These are phyloP conservation scores for Fistulinella staudtii DNA, from an alignment of 1,284 basidiomycete genomes.

Conservation along the genomic window DNA sequence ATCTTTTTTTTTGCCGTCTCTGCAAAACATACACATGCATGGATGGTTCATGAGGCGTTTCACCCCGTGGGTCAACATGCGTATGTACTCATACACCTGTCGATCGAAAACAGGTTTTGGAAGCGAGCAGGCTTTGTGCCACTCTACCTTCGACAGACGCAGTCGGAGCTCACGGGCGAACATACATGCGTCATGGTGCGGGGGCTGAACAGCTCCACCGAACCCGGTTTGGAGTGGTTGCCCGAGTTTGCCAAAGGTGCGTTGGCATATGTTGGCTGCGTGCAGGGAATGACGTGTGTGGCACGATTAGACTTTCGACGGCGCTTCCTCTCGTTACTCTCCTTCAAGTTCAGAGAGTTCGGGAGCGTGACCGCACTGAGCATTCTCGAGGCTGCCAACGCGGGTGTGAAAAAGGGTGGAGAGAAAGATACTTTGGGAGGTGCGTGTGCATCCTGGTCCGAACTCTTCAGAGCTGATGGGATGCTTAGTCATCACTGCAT, in stretches of 20 bases:
- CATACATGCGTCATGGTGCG: conserved; percentile 93
- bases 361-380: conserved; percentile 83
- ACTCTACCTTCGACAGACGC: conserved; percentile 90
- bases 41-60: too few relatives aligned
- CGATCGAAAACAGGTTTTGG: conserved; percentile 98
- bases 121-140: conserved; percentile 91
- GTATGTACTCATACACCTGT: too few relatives aligned
- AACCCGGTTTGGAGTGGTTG: conserved; percentile 74
- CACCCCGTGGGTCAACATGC: background rate
- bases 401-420: conserved; percentile 51
- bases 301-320: conserved; percentile 77
- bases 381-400: conserved; percentile 81
- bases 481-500: conserved; percentile 46
- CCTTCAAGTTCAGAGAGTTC: conserved; percentile 95
- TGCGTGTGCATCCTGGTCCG: conserved; percentile 25
- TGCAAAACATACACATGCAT: too few relatives aligned
- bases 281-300: background rate
- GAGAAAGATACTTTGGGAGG: conserved; percentile 43
- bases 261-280: conserved; percentile 10
- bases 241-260: conserved; percentile 85
- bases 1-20: background rate
- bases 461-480: too few relatives aligned
- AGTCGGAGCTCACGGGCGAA: conserved; percentile 95
- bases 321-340: conserved; percentile 86
- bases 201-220: conserved; percentile 68